Evolutionary conservation across 352 stramenopile genomes (phyloP).

Genomic region (Pythium apleroticum): DNA sequence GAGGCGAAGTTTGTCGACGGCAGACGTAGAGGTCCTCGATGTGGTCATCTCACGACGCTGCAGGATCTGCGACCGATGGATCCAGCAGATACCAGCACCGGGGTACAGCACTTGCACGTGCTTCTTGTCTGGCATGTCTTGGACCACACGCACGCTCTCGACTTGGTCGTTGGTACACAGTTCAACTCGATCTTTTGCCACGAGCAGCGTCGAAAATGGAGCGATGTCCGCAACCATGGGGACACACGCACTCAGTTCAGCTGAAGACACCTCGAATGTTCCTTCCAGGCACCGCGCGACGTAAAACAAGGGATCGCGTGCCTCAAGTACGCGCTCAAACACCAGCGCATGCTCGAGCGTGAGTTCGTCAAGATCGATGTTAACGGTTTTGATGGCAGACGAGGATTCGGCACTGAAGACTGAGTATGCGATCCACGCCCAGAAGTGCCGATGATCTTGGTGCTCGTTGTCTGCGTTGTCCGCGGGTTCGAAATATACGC

Average conservation of each 20-base stretch:
- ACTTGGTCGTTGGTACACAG: background rate
- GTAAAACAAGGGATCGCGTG: too few relatives aligned
- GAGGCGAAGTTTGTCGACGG: too few relatives aligned
- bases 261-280: too few relatives aligned
- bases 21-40: background rate
- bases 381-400: background rate
- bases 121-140: background rate
- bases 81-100: background rate
- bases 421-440: background rate
- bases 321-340: too few relatives aligned
- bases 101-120: background rate
- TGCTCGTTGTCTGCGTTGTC: background rate
- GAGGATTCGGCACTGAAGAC: background rate
- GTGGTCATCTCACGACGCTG: background rate
- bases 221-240: background rate
- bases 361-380: too few relatives aligned
- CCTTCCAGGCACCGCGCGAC: too few relatives aligned
- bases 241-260: too few relatives aligned
- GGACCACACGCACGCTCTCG: background rate
- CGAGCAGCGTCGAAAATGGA: background rate
- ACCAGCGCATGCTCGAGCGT: too few relatives aligned
- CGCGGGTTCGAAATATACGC: too few relatives aligned
- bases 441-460: background rate
- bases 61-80: background rate
- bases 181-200: background rate